Percentiles rank a stretch among this genome's conserved stretches.
These are phyloP conservation scores for Penicillium sp. DNA, from an alignment of 2,329 filamentous ascomycete genomes.

Conservation along the genomic window DNA sequence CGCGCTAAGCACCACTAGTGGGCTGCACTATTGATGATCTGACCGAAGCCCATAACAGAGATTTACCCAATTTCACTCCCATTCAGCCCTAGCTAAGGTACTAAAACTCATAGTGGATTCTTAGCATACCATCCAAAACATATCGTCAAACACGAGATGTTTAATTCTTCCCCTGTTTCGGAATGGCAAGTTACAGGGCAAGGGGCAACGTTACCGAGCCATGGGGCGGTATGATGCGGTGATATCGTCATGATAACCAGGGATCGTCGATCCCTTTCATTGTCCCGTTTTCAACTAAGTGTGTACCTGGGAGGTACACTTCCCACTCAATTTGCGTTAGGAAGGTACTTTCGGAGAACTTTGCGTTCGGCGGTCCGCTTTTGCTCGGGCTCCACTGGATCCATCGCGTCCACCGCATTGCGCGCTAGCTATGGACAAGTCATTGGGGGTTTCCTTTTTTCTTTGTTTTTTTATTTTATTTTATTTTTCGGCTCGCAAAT, in stretches of 20 bases:
- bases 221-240: background rate
- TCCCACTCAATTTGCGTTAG: background rate
- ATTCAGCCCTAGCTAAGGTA: background rate
- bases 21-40: conserved; percentile 18
- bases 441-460: background rate
- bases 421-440: background rate
- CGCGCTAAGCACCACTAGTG: conserved; percentile 15
- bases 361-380: conserved; percentile 1
- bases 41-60: background rate
- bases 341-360: conserved; percentile 10
- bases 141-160: background rate
- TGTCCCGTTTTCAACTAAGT: background rate
- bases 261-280: conserved; percentile 4
- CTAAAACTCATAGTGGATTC: background rate
- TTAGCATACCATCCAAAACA: background rate
- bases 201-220: background rate
- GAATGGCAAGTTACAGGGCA: background rate
- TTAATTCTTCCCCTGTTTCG: background rate
- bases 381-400: background rate
- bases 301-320: conserved; percentile 8
- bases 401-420: conserved; percentile 1
- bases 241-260: conserved; percentile 7
- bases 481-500: background rate
- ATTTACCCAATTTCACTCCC: background rate
- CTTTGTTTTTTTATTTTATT: background rate